A percentile compares a stretch with the other conserved stretches of the same genome.
These are phyloP conservation scores for Plantago ovata DNA, from an alignment of 257 asterid genomes.

Conservation along the genomic window DNA sequence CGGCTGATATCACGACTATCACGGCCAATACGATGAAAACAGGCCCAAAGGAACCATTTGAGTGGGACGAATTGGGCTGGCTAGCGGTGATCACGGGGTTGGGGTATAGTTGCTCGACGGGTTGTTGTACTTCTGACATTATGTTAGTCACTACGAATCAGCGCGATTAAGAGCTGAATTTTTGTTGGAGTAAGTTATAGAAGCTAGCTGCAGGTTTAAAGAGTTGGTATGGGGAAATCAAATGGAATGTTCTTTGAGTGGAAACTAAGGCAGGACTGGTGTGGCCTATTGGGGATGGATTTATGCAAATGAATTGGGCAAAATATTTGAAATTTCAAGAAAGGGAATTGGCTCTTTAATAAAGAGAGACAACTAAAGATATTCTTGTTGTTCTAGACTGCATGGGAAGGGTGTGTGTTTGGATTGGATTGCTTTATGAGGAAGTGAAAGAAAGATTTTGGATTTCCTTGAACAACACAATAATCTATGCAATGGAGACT, in stretches of 20 bases:
- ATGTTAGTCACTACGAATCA: background rate
- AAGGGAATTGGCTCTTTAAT: conserved; percentile 30
- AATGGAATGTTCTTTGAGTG: conserved; percentile 34
- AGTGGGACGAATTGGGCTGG: conserved; percentile 28
- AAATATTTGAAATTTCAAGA: conserved; percentile 26
- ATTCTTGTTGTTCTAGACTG: conserved; percentile 45
- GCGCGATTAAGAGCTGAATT: background rate
- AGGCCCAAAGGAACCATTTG: conserved; percentile 72
- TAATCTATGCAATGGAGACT: conserved; percentile 26
- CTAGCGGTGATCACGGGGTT: conserved; percentile 23
- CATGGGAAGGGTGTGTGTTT: conserved; percentile 18
- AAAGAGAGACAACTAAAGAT: conserved; percentile 53
- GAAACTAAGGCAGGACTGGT: conserved; percentile 17
- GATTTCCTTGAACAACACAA: conserved; percentile 24
- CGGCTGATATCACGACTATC: conserved; percentile 56
- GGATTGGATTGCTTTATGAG: conserved; percentile 30
- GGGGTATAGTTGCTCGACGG: conserved; percentile 44
- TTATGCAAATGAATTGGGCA: conserved; percentile 1
- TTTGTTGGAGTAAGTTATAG: background rate
- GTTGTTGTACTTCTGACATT: conserved; percentile 49
- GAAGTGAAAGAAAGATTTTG: conserved; percentile 36
- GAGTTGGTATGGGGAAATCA: background rate
- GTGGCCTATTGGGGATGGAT: conserved; percentile 3
- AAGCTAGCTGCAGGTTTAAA: background rate
- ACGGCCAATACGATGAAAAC: conserved; percentile 71